These are phyloP conservation scores for Porodaedalea pini DNA, from an alignment of 1,284 basidiomycete species.

Conservation along the genomic window DNA sequence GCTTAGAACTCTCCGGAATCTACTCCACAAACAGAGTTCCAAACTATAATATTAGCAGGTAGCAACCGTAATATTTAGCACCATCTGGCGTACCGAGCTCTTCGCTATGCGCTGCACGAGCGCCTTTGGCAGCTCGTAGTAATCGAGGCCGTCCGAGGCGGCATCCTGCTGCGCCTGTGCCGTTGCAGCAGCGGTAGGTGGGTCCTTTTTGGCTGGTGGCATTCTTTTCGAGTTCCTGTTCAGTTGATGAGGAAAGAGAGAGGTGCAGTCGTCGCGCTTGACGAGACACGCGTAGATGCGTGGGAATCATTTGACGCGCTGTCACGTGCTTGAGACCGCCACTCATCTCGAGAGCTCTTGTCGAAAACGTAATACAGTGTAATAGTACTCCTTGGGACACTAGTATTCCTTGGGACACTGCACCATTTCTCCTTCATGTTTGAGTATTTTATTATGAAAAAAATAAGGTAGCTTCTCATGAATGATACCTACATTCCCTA, in stretches of 20 bases:
- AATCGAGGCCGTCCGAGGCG: constrained; percentile 77
- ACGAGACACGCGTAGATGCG: too few relatives aligned
- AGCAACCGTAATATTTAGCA: constrained; percentile 3
- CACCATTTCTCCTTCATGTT: too few relatives aligned
- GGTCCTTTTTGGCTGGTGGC: constrained; percentile 68
- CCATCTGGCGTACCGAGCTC: constrained; percentile 52
- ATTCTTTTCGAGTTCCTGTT: constrained; percentile 30
- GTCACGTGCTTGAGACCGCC: too few relatives aligned
- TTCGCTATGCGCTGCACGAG: constrained; percentile 82
- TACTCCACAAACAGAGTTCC: constrained; percentile 29
- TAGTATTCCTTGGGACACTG: too few relatives aligned
- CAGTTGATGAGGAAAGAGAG: neutral
- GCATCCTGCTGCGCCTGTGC: constrained; percentile 74
- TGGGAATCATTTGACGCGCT: too few relatives aligned
- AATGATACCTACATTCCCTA: too few relatives aligned
- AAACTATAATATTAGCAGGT: neutral
- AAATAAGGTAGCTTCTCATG: too few relatives aligned
- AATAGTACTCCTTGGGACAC: too few relatives aligned
- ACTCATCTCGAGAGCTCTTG: too few relatives aligned
- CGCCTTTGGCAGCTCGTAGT: constrained; percentile 81
- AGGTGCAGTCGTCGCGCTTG: too few relatives aligned
- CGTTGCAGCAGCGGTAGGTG: constrained; percentile 45
- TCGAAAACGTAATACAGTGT: too few relatives aligned
- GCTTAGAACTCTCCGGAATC: constrained; percentile 81
- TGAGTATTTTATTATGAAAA: too few relatives aligned